Evolutionary conservation across 2,329 filamentous ascomycete species (phyloP).

Genomic region (Aureobasidium sp.): DNA sequence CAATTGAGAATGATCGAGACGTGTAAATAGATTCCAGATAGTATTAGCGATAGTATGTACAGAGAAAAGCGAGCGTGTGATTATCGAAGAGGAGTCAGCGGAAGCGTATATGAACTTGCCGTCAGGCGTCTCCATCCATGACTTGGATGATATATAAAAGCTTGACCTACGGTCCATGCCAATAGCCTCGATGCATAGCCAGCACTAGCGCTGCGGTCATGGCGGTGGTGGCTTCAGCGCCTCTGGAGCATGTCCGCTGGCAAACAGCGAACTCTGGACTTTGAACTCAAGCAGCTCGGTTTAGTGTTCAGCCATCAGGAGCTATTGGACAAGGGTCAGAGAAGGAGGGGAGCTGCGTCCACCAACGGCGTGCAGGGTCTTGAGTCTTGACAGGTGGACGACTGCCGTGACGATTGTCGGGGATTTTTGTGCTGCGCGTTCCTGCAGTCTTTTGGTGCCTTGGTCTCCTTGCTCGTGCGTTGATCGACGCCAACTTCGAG

Average conservation of each 20-base stretch:
- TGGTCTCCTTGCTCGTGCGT: slow-evolving; percentile 2
- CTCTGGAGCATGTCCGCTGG: background rate
- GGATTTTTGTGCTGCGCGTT: background rate
- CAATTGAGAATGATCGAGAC: background rate
- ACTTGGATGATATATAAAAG: slow-evolving; percentile 9
- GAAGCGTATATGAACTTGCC: slow-evolving; percentile 1
- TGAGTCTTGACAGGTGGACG: no score
- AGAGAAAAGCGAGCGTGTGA: background rate
- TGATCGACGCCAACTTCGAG: background rate
- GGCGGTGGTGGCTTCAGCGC: slow-evolving; percentile 7
- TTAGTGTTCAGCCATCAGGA: background rate
- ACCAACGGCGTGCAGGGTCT: slow-evolving; percentile 4
- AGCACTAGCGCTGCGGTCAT: slow-evolving; percentile 5
- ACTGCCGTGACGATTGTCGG: no score
- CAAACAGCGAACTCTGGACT: background rate
- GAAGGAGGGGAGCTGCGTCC: background rate
- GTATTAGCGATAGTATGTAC: background rate
- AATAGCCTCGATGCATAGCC: slow-evolving; percentile 14
- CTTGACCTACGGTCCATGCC: slow-evolving; percentile 10
- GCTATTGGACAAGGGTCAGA: no score
- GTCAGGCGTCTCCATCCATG: background rate
- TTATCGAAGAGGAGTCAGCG: background rate
- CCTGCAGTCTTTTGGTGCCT: slow-evolving; percentile 4
- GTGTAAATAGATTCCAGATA: background rate
- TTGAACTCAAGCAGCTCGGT: background rate